Evolutionary conservation across 2,329 filamentous ascomycete genomes (phyloP).

Genomic region (Leptographium flavum): DNA sequence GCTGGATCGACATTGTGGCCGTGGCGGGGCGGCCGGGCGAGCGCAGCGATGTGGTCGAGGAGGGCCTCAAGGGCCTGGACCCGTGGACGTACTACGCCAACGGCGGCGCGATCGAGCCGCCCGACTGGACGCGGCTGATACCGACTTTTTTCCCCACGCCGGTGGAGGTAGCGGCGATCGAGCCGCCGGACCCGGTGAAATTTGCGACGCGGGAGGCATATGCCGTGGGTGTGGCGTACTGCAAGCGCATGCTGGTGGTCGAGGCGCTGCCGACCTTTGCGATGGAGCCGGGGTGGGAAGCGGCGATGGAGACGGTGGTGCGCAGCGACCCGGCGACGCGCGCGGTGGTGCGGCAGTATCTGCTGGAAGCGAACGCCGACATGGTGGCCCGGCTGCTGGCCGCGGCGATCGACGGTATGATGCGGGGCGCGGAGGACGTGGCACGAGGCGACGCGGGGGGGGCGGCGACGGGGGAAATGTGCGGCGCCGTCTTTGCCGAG

Average conservation of each 20-base stretch:
- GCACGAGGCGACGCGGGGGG: no score
- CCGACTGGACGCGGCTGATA: slow-evolving; percentile 37
- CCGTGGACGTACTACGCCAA: slow-evolving; percentile 38
- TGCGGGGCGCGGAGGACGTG: no score
- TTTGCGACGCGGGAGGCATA: slow-evolving; percentile 42
- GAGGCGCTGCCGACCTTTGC: slow-evolving; percentile 33
- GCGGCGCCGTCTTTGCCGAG: slow-evolving; percentile 37
- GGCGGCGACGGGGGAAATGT: slow-evolving; percentile 28
- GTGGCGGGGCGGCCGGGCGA: slow-evolving; percentile 52
- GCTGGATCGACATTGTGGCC: slow-evolving; percentile 83
- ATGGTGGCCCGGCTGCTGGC: slow-evolving; percentile 33
- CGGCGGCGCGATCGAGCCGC: slow-evolving; percentile 26
- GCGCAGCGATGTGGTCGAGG: slow-evolving; percentile 73
- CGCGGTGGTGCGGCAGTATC: slow-evolving; percentile 39
- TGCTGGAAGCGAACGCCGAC: slow-evolving; percentile 19
- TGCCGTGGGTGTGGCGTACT: slow-evolving; percentile 55
- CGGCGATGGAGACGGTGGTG: slow-evolving; percentile 59
- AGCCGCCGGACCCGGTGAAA: slow-evolving; percentile 25
- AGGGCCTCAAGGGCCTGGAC: slow-evolving; percentile 78
- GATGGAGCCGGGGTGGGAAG: slow-evolving; percentile 72
- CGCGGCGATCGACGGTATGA: slow-evolving; percentile 43
- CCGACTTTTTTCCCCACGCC: slow-evolving; percentile 33
- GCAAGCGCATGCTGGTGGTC: slow-evolving; percentile 38
- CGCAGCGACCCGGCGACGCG: slow-evolving; percentile 55
- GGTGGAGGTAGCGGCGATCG: neutral